These are phyloP conservation scores for Alternaria viburni DNA, from an alignment of 2,329 filamentous ascomycete genomes.

Conservation along the genomic window DNA sequence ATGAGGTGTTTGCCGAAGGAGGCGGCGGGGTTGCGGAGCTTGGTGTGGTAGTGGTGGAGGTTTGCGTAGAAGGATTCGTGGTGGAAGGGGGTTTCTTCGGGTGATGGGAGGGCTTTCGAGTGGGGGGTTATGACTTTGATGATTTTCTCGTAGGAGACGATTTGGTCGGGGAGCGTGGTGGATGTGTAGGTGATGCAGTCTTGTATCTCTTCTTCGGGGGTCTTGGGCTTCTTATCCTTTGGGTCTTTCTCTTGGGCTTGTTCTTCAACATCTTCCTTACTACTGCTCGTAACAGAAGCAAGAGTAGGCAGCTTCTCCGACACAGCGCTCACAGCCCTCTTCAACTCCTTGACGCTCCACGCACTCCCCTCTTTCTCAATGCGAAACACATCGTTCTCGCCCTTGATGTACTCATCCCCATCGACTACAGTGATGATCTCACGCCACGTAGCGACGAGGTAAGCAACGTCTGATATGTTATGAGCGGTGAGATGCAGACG, in stretches of 20 bases:
- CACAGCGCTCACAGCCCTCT: conserved; percentile 44
- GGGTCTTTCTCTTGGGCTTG: conserved; percentile 22
- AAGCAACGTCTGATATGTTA: conserved; percentile 67
- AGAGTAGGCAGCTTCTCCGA: conserved; percentile 34
- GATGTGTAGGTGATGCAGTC: conserved; percentile 38
- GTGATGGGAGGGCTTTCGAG: conserved; percentile 68
- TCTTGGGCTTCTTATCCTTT: conserved; percentile 30
- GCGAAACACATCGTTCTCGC: conserved; percentile 82
- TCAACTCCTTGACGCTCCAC: conserved; percentile 39
- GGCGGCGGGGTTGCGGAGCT: conserved; percentile 60
- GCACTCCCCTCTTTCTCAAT: conserved; percentile 69
- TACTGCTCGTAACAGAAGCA: conserved; percentile 30
- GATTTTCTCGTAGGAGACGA: conserved; percentile 76
- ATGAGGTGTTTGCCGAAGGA: conserved; percentile 79
- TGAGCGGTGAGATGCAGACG: conserved; percentile 80
- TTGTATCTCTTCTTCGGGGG: conserved; percentile 37
- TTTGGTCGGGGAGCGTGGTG: conserved; percentile 58
- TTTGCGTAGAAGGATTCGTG: conserved; percentile 79
- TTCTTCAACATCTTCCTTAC: not conserved
- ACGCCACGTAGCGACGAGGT: conserved; percentile 70
- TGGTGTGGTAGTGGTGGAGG: conserved; percentile 69
- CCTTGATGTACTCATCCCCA: conserved; percentile 74
- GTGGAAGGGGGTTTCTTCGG: conserved; percentile 84
- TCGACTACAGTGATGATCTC: conserved; percentile 71
- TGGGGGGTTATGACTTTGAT: conserved; percentile 78